These are phyloP conservation scores for Holtermanniella nyarrowii DNA, from an alignment of 768 basidiomycete genomes.

Conservation along the genomic window DNA sequence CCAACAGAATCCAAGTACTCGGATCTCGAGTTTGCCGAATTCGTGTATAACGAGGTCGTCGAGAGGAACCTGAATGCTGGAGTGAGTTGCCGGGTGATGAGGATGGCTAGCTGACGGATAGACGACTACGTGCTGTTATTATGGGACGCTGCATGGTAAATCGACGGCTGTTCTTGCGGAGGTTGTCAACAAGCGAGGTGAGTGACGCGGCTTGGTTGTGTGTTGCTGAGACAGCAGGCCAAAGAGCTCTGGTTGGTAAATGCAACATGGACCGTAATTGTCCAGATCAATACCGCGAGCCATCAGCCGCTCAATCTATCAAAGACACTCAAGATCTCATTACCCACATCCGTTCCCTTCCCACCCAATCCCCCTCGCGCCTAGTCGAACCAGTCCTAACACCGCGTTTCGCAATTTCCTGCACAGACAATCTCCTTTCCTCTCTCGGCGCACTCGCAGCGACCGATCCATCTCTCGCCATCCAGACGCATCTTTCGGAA, in stretches of 20 bases:
- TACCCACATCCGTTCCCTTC: constrained; percentile 54
- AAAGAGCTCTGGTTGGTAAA: constrained; percentile 34
- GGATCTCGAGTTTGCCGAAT: constrained; percentile 58
- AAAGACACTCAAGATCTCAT: constrained; percentile 57
- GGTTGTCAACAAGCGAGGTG: constrained; percentile 55
- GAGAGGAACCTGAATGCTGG: constrained; percentile 60
- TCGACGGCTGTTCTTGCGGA: constrained; percentile 73
- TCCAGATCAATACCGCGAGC: constrained; percentile 61
- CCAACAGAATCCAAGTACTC: constrained; percentile 71
- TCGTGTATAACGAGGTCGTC: constrained; percentile 62
- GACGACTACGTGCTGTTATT: constrained; percentile 94
- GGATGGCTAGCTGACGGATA: constrained; percentile 28
- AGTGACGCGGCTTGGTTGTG: constrained; percentile 15
- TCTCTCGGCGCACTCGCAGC: constrained; percentile 55
- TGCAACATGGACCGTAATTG: constrained; percentile 78
- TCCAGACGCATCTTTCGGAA: constrained; percentile 91
- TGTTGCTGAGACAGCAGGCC: constrained; percentile 13
- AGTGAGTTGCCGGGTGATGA: constrained; percentile 46
- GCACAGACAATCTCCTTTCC: constrained; percentile 58
- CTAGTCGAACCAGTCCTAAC: constrained; percentile 85
- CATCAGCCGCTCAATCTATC: constrained; percentile 53
- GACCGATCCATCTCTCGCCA: constrained; percentile 49
- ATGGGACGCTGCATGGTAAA: constrained; percentile 68
- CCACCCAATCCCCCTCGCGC: constrained; percentile 33
- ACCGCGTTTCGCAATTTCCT: constrained; percentile 92